Percentiles rank a stretch among this genome's conserved stretches.
phyloP scores from a whole-genome alignment of 202 grass and related monocot genomes.

The Schoenoplectus tabernaemontani region DNA sequence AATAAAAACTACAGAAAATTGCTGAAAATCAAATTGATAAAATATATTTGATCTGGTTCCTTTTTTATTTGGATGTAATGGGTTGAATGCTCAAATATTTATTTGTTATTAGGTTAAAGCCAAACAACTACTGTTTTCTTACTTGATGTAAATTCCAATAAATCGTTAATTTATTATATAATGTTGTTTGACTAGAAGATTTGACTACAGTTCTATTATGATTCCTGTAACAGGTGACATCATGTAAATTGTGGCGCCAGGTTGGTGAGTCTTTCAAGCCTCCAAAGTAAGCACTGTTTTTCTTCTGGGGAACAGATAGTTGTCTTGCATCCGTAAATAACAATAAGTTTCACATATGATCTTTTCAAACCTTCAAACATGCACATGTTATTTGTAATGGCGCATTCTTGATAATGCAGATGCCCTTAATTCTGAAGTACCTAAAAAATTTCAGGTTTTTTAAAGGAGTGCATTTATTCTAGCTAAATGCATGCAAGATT shows the following conservation, averaged over 20 bases:
- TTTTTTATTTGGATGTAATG: neutral
- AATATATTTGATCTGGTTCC: neutral
- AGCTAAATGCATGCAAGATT: neutral
- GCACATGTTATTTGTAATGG: neutral
- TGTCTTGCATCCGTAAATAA: neutral
- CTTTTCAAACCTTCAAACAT: neutral
- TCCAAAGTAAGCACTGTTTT: constrained; percentile 63
- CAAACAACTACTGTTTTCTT: neutral
- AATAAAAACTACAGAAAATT: neutral
- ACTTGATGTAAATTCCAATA: neutral
- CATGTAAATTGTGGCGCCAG: constrained; percentile 97
- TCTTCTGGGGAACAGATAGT: neutral
- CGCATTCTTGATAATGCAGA: neutral
- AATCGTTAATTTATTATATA: no score
- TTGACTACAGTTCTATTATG: neutral
- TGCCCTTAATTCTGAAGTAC: neutral
- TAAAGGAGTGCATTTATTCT: neutral
- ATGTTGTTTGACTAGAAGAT: no score
- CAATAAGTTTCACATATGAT: neutral
- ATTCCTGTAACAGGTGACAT: constrained; percentile 52
- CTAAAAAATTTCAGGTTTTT: neutral
- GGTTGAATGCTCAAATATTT: no score
- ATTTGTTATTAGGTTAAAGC: neutral
- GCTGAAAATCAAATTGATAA: neutral
- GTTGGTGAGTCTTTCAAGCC: constrained; percentile 97